Base-by-base conservation (phyloP, 257 asterid species). In the Solanum virginianum region DNA sequence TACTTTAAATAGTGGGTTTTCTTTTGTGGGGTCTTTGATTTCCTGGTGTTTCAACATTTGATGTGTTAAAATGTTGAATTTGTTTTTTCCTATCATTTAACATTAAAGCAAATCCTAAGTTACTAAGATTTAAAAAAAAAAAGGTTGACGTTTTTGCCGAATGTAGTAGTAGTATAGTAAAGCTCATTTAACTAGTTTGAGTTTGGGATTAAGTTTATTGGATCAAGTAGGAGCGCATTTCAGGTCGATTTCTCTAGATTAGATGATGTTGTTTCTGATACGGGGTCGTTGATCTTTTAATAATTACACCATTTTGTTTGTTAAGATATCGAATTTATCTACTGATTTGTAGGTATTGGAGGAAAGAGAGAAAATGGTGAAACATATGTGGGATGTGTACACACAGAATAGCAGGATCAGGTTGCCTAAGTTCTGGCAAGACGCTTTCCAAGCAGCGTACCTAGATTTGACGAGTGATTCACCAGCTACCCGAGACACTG, bases 391-490 rank as follows among this genome's bases (percentile, higher is more conserved):
- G 99, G 91, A 95, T 89, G 91, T 88, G 11, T 97, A 97, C 91
- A 92, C 90, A 80, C 99, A 95, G 87, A 92, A 92, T 84, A 89
- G 88, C 77, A 88, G 80, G 26, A 85, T 82, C 63, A 83, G 90
- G 87, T 85, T 97, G 82, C 98, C 95, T 36, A 90, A 91, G 49
- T 97, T 97, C 89, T 97, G 99, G 99, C 90, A 92, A 86, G 94
- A 92, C 9, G 98, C 99, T 26, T 97, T 95, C 56, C 95, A 93
- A 88, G 99, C 99, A 53, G 99, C 99, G 0, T 97, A 94, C 82
- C 93, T 93, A 82, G 97, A 97, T 82, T 82, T 97, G 93, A 93
- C 90, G 16, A 92, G 95, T 83, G 98, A 94, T 69, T 89, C 87
- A 75, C 77, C 93, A 7, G 43, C 81, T 14, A 86, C 90, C 60